These are phyloP conservation scores for Darksidea phi DNA, from an alignment of 495 filamentous ascomycete genomes.

Conservation along the genomic window DNA sequence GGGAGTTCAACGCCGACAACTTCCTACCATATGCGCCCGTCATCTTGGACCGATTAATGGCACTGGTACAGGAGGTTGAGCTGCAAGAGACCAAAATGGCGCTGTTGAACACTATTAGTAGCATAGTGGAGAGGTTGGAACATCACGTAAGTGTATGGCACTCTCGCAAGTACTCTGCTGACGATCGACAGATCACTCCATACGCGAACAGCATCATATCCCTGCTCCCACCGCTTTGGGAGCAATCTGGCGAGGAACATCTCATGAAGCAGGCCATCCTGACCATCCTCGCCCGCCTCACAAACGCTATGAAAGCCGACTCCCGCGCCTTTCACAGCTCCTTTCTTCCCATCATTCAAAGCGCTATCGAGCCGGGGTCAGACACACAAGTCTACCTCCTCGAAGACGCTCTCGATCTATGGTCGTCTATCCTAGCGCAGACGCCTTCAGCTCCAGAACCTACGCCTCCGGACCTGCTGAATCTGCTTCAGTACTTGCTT, in stretches of 20 bases:
- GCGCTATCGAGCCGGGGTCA: constrained; percentile 75
- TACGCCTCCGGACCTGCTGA: constrained; percentile 50
- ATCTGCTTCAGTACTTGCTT: constrained; percentile 65
- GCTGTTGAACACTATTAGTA: constrained; percentile 75
- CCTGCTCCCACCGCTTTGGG: constrained; percentile 82
- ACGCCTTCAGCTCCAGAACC: constrained; percentile 49
- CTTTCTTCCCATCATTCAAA: constrained; percentile 75
- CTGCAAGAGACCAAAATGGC: constrained; percentile 83
- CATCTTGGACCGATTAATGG: constrained; percentile 67
- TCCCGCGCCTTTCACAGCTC: constrained; percentile 68
- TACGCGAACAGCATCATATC: constrained; percentile 79
- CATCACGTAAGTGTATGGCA: constrained; percentile 53
- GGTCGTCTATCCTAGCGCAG: constrained; percentile 72
- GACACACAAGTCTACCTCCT: constrained; percentile 79
- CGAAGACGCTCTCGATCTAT: constrained; percentile 89
- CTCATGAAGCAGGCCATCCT: constrained; percentile 90
- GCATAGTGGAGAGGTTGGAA: constrained; percentile 78
- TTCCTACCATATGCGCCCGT: constrained; percentile 74
- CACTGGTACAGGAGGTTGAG: constrained; percentile 76
- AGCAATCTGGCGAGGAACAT: constrained; percentile 73
- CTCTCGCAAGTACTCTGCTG: constrained; percentile 1
- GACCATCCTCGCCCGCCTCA: constrained; percentile 74
- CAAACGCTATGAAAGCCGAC: constrained; percentile 72
- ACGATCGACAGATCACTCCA: constrained; percentile 54
- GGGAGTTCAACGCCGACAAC: constrained; percentile 66